Conservation (phyloP, 2,329 filamentous ascomycete species). For the Sarocladium kiliense region DNA sequence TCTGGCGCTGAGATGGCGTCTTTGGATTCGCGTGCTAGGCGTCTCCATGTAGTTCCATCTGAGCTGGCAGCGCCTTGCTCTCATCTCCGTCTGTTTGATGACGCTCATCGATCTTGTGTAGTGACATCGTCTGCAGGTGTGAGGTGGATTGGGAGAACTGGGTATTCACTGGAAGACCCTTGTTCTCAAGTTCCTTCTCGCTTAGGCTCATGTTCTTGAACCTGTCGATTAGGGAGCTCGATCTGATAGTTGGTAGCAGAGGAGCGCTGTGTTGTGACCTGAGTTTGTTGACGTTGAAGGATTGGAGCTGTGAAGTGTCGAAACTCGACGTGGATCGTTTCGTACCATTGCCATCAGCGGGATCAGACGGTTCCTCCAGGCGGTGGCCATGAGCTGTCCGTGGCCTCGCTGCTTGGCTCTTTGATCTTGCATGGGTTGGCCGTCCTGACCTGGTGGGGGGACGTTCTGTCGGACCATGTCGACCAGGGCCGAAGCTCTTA, state of each 20-base stretch:
- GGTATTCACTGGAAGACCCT: slow-evolving; percentile 41
- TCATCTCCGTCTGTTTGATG: neutral
- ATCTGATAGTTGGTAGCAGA: slow-evolving; percentile 29
- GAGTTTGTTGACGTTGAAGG: slow-evolving; percentile 19
- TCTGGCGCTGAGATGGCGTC: slow-evolving; percentile 25
- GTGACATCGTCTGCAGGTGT: neutral
- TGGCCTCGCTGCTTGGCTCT: slow-evolving; percentile 31
- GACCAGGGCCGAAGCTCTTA: slow-evolving; percentile 51
- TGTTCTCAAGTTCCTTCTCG: slow-evolving; percentile 19
- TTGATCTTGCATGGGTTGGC: slow-evolving; percentile 39
- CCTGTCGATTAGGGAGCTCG: slow-evolving; percentile 36
- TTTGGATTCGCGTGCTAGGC: slow-evolving; percentile 27
- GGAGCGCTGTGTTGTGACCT: slow-evolving; percentile 16
- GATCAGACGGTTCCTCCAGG: slow-evolving; percentile 32
- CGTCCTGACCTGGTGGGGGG: slow-evolving; percentile 46
- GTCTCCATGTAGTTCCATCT: slow-evolving; percentile 17
- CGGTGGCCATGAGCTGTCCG: slow-evolving; percentile 35
- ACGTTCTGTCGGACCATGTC: slow-evolving; percentile 41
- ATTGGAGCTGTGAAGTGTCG: slow-evolving; percentile 12
- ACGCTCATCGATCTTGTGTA: neutral
- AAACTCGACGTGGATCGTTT: slow-evolving; percentile 10
- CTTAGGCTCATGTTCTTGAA: slow-evolving; percentile 35
- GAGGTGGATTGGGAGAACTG: slow-evolving; percentile 11
- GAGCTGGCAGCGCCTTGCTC: slow-evolving; percentile 8
- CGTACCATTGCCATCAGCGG: slow-evolving; percentile 31